phyloP scores from a whole-genome alignment of 768 basidiomycete species.

The Guyanaporus albipodus region DNA sequence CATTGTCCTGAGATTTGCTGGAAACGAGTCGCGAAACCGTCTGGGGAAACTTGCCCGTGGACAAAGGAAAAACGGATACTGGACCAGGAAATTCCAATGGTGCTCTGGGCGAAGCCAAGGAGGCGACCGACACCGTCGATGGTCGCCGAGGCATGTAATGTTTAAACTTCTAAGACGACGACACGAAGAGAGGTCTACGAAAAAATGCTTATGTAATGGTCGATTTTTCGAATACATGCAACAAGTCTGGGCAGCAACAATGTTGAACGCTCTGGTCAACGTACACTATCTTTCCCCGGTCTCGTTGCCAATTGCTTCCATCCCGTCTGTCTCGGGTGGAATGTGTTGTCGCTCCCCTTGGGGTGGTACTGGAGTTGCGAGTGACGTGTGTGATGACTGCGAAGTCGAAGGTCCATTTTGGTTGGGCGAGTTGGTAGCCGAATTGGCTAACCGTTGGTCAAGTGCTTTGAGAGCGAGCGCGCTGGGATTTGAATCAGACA shows the following conservation, averaged over 20 bases:
- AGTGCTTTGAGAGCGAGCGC: constrained; percentile 96
- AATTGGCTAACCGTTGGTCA: constrained; percentile 84
- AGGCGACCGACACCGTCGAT: constrained; percentile 32
- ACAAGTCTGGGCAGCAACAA: constrained; percentile 4
- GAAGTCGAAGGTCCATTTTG: constrained; percentile 29
- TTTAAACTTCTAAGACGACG: background rate
- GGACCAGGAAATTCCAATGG: constrained; percentile 10
- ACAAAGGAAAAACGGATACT: constrained; percentile 3
- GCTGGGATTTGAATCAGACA: constrained; percentile 39
- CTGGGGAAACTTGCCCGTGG: constrained; percentile 5
- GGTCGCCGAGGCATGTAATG: constrained; percentile 39
- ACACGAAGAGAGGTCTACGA: background rate
- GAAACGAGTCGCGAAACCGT: constrained; percentile 11
- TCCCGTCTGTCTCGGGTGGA: constrained; percentile 18
- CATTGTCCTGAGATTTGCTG: constrained; percentile 17
- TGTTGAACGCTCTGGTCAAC: constrained; percentile 5
- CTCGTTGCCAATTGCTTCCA: constrained; percentile 18
- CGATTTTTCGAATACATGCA: background rate
- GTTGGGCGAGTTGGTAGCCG: constrained; percentile 30
- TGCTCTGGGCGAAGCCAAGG: constrained; percentile 20
- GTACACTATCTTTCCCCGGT: constrained; percentile 22
- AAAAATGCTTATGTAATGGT: constrained; percentile 21
- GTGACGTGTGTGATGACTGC: constrained; percentile 27
- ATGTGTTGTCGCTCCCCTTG: constrained; percentile 30
- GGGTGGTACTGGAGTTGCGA: constrained; percentile 30